These are phyloP conservation scores for Smittium mucronatum DNA, from an alignment of 371 early-diverging fungal species.

Conservation along the genomic window DNA sequence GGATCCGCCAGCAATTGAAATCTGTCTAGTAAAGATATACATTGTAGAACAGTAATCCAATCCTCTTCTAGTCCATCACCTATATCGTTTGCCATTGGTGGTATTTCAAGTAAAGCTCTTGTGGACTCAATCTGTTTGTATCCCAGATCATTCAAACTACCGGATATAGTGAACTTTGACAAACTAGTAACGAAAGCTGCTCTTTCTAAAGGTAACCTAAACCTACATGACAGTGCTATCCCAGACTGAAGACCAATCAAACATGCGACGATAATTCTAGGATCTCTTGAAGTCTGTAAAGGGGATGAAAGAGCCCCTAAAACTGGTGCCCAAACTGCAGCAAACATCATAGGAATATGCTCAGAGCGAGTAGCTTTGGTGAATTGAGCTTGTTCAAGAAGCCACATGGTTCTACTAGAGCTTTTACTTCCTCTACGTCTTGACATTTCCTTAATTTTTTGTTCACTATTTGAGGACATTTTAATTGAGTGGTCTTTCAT, in stretches of 20 bases:
- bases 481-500: conserved; percentile 16
- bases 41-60: conserved; percentile 82
- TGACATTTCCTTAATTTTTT: conserved; percentile 30
- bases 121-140: conserved; percentile 84
- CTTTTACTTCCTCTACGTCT: conserved; percentile 7
- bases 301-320: conserved; percentile 74
- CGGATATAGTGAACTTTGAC: conserved; percentile 71
- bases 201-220: conserved; percentile 75
- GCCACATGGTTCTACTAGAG: background rate
- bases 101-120: conserved; percentile 65
- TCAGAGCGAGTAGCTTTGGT: conserved; percentile 64
- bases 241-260: conserved; percentile 72
- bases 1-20: conserved; percentile 42
- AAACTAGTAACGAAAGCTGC: conserved; percentile 82
- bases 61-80: conserved; percentile 69
- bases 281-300: conserved; percentile 69
- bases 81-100: conserved; percentile 42
- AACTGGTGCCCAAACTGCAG: conserved; percentile 77
- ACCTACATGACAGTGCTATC: conserved; percentile 63
- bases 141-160: conserved; percentile 62
- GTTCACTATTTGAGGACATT: conserved; percentile 35
- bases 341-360: conserved; percentile 87
- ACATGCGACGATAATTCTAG: conserved; percentile 47
- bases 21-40: conserved; percentile 74
- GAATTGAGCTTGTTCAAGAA: conserved; percentile 33